Conservation (phyloP, 176 grass and related monocot genomes). For the Zea mays region Zm-B73-REFERENCE-NAM-5.0 NC_050105.1:136690001-136690500, state of each 20-base stretch:
- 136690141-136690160: conserved; percentile 47
- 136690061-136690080: conserved; percentile 82
- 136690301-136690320: conserved; percentile 55
- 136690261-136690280: conserved; percentile 18
- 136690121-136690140: conserved; percentile 66
- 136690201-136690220: conserved; percentile 46
- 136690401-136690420: conserved; percentile 93
- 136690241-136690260: conserved; percentile 19
- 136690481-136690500: conserved; percentile 53
- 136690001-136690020: conserved; percentile 64
- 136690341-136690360: conserved; percentile 49
- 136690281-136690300: conserved; percentile 34
- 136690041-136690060: conserved; percentile 84
- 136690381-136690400: conserved; percentile 63
- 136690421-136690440: conserved; percentile 75
- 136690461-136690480: conserved; percentile 26
- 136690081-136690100: conserved; percentile 82
- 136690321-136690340: conserved; percentile 58
- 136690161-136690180: conserved; percentile 69
- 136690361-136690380: conserved; percentile 61
- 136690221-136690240: conserved; percentile 35
- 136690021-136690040: conserved; percentile 81
- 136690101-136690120: conserved; percentile 84
- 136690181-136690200: conserved; percentile 61
- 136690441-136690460: conserved; percentile 47